Conservation (phyloP, 306 rosid genomes). For the Crotalaria pallida region DNA sequence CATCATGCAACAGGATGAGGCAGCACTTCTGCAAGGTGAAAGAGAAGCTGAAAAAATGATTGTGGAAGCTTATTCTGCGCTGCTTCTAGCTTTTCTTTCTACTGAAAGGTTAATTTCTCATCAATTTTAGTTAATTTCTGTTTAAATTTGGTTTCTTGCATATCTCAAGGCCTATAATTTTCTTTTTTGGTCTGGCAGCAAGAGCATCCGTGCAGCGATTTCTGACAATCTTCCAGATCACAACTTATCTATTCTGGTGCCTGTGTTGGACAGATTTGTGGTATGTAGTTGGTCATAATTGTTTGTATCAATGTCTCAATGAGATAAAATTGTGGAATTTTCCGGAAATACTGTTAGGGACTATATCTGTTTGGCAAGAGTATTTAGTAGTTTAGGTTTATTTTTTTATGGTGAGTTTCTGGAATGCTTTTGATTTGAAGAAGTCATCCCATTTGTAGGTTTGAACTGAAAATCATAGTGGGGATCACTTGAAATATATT, state of each 20-base stretch:
- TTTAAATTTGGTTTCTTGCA: not conserved
- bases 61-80: constrained; percentile 46
- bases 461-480: not conserved
- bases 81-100: constrained; percentile 54
- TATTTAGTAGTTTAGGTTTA: not conserved
- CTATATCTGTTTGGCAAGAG: not conserved
- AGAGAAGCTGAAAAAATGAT: constrained; percentile 85
- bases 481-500: not conserved
- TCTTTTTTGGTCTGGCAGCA: constrained; percentile 25
- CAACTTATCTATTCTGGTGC: constrained; percentile 75
- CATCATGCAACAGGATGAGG: constrained; percentile 70
- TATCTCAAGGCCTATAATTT: not conserved
- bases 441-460: not conserved
- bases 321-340: constrained; percentile 10
- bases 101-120: constrained; percentile 37
- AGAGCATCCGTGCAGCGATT: constrained; percentile 42
- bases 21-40: constrained; percentile 76
- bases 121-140: not conserved
- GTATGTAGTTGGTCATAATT: constrained; percentile 37
- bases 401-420: not conserved
- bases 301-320: not conserved
- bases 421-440: not conserved
- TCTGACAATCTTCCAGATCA: constrained; percentile 44
- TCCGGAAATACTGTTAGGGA: not conserved
- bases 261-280: constrained; percentile 97